Base-by-base conservation (phyloP, 2,329 filamentous ascomycete species). In the Aureobasidium sp. region DNA sequence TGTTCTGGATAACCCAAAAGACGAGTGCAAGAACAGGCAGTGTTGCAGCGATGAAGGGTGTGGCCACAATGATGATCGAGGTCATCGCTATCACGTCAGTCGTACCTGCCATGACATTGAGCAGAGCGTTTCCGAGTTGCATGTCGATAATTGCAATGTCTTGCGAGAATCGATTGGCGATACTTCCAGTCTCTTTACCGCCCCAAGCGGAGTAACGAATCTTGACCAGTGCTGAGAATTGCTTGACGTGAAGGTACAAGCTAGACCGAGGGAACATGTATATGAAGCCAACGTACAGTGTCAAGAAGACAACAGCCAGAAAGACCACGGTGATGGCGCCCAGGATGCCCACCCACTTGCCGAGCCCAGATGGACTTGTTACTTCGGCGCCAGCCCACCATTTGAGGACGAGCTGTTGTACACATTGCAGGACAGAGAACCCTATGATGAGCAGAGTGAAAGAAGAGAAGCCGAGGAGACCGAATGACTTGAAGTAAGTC, bases 121-220 rank as follows among this genome's bases (percentile, higher is more conserved):
- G 29, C 20, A 61, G 29, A 15, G 56, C 42, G 20, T 62, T 62
- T 20, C 61, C 27, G 3, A 81, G 67, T 49, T 77, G 73, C 63
- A 71, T 74, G 55, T 81, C 78, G 15, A 80, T 76, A n/a, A 81
- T 68, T 58, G 74, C 70, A 5, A 80, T 69, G 68, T 81, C 78
- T 64, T 80, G 78, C n/a, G 73, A 76, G 66, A 81, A 81, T 25
- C 76, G 69, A 63, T 81, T 81, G 22, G 63, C 61, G 20, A 63
- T 39, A 25, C 56, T 62, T 20, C 64, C 64, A 41, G 66, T 62
- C 17, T 61, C 57, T 27, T 57, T 61, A 6, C 37, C 39, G 8
- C 48, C 58, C 63, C 63, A 65, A 7, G 63, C 41, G 1, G 63
- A 58, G 27, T 51, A 65, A 9, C 48, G 31, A 17, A 65, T 57